Conservation (phyloP, 2,329 filamentous ascomycete species). For the Herpotrichia juniperi region DNA sequence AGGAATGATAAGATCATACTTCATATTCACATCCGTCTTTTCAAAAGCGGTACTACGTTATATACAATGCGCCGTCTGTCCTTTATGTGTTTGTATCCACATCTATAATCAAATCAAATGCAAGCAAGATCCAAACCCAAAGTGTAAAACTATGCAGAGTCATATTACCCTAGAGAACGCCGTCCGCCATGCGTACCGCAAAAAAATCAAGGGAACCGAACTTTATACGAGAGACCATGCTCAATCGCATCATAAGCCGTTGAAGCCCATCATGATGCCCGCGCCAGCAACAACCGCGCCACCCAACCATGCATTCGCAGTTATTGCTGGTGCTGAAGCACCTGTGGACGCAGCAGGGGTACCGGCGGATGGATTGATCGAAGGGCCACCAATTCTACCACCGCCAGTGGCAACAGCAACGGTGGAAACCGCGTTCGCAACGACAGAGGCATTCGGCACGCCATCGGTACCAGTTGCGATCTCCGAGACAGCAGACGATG, state of each 20-base stretch:
- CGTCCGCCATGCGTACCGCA: not conserved
- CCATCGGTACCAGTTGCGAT: slow-evolving; percentile 57
- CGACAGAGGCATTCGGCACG: slow-evolving; percentile 60
- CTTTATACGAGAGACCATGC: not conserved
- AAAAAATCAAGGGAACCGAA: not conserved
- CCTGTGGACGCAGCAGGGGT: slow-evolving; percentile 15
- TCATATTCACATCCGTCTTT: no score
- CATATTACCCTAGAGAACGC: no score
- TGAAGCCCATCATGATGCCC: slow-evolving; percentile 38
- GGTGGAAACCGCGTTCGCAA: slow-evolving; percentile 57
- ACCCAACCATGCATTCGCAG: slow-evolving; percentile 33
- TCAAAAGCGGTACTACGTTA: no score
- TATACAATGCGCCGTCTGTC: no score
- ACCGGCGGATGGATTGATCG: slow-evolving; percentile 20
- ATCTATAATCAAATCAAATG: no score
- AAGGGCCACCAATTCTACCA: slow-evolving; percentile 47
- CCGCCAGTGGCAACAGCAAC: slow-evolving; percentile 52
- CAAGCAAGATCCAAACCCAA: no score
- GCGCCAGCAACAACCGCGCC: slow-evolving; percentile 38
- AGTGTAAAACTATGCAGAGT: no score
- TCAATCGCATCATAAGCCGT: slow-evolving; percentile 30
- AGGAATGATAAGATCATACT: no score
- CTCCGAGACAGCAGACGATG: slow-evolving; percentile 56
- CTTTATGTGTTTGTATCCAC: no score
- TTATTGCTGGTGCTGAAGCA: slow-evolving; percentile 30